Percentiles rank a stretch among this genome's conserved stretches.
Conservation (phyloP, 2,329 filamentous ascomycete genomes). For the Cordyceps cicadae region DNA sequence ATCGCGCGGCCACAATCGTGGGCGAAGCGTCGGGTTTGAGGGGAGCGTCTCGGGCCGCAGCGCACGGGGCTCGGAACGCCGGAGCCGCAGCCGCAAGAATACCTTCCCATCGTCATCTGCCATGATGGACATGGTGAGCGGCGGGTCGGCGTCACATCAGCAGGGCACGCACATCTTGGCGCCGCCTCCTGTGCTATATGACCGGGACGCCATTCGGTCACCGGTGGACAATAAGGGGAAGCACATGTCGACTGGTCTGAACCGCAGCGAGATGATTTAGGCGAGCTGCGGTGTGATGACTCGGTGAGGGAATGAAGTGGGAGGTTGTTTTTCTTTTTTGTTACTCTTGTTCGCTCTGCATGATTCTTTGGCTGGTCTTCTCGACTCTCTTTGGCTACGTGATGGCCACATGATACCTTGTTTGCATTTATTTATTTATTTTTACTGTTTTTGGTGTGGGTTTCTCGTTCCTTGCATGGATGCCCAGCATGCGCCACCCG, state of each 20-base stretch:
- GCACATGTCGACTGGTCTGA: slow-evolving; percentile 42
- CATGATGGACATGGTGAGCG: not conserved
- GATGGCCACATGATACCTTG: slow-evolving; percentile 10
- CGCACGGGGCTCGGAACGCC: slow-evolving; percentile 50
- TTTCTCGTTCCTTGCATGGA: slow-evolving; percentile 12
- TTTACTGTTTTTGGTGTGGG: not conserved
- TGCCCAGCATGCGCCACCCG: not conserved
- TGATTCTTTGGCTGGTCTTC: not conserved
- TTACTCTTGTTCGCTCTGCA: not conserved
- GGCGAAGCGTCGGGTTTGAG: slow-evolving; percentile 46
- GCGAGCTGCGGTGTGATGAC: not conserved
- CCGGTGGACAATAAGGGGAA: slow-evolving; percentile 27
- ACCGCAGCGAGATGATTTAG: slow-evolving; percentile 49
- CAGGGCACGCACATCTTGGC: slow-evolving; percentile 6
- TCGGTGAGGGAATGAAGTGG: no score
- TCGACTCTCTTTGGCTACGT: not conserved
- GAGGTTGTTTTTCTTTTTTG: not conserved
- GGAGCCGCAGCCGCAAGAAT: slow-evolving; percentile 48
- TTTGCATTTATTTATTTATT: not conserved
- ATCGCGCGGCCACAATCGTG: slow-evolving; percentile 43
- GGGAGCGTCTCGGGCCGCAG: slow-evolving; percentile 45
- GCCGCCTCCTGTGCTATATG: slow-evolving; percentile 30
- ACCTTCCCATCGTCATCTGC: not conserved
- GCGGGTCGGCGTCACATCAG: not conserved
- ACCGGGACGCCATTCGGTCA: slow-evolving; percentile 28